Percentiles rank a stretch among this genome's conserved stretches.
phyloP scores from a whole-genome alignment of 768 basidiomycete genomes.

The Agaricus blazei region DNA sequence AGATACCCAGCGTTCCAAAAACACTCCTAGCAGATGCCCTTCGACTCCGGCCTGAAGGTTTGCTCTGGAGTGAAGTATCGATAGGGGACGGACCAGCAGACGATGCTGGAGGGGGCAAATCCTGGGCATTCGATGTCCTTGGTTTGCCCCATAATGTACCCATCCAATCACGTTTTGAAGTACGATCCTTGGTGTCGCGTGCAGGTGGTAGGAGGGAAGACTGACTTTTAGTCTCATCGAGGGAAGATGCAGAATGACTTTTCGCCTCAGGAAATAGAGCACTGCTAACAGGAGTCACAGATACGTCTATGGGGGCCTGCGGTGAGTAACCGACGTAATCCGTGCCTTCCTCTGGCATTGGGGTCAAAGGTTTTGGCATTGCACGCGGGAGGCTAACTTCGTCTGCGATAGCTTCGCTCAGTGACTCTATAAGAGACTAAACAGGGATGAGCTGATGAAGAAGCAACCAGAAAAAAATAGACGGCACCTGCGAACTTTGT shows the following conservation, averaged over 20 bases:
- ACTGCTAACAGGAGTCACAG: neutral
- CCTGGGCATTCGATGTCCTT: constrained; percentile 16
- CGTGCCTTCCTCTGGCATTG: constrained; percentile 29
- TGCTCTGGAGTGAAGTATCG: constrained; percentile 11
- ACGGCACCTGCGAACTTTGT: constrained; percentile 54
- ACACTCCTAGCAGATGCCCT: constrained; percentile 57
- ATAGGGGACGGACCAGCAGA: constrained; percentile 11
- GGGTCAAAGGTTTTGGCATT: constrained; percentile 27
- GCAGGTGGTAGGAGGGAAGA: constrained; percentile 1
- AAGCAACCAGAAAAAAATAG: neutral
- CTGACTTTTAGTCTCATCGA: neutral
- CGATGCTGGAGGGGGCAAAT: constrained; percentile 16
- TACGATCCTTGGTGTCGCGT: constrained; percentile 36
- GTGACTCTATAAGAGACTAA: constrained; percentile 48
- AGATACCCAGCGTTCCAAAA: constrained; percentile 68
- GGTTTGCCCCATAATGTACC: constrained; percentile 68
- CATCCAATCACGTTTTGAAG: constrained; percentile 69
- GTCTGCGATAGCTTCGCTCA: constrained; percentile 51
- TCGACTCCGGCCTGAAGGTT: constrained; percentile 26
- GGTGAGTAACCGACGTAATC: constrained; percentile 1
- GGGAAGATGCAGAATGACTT: neutral
- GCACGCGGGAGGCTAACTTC: constrained; percentile 35
- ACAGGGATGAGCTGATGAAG: constrained; percentile 2
- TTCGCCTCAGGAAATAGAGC: neutral
- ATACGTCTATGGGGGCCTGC: neutral